Conservation (phyloP, 768 basidiomycete genomes). For the Vishniacozyma victoriae region DNA sequence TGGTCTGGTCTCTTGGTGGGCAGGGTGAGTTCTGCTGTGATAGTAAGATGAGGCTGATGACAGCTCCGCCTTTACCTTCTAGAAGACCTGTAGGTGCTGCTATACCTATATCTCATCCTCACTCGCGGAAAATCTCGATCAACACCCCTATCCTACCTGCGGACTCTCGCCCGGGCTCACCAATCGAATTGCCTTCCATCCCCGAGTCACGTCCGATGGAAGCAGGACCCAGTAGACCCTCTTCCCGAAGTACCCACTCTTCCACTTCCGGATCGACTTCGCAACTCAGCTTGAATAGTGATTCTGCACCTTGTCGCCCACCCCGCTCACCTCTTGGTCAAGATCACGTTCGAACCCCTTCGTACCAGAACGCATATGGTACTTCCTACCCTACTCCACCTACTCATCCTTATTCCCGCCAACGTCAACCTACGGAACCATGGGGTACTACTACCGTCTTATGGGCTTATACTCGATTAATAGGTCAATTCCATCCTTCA, state of each 20-base stretch:
- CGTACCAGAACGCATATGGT: slow-evolving; percentile 29
- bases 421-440: slow-evolving; percentile 14
- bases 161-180: too few relatives aligned
- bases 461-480: slow-evolving; percentile 41
- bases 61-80: slow-evolving; percentile 29
- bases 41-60: too few relatives aligned
- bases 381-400: slow-evolving; percentile 21
- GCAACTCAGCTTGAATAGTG: not conserved
- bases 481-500: slow-evolving; percentile 43
- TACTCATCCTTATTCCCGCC: slow-evolving; percentile 29
- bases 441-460: slow-evolving; percentile 35
- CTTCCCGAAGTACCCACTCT: not conserved
- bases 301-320: not conserved
- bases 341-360: slow-evolving; percentile 9
- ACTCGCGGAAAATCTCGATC: slow-evolving; percentile 45
- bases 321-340: not conserved
- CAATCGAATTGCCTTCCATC: slow-evolving; percentile 7
- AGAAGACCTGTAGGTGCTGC: slow-evolving; percentile 13
- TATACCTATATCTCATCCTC: slow-evolving; percentile 40
- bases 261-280: slow-evolving; percentile 2
- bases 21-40: too few relatives aligned
- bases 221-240: slow-evolving; percentile 3
- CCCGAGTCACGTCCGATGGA: slow-evolving; percentile 4
- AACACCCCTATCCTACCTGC: slow-evolving; percentile 8
- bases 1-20: slow-evolving; percentile 38